phyloP scores from a whole-genome alignment of 805 yeast species.

The Yarrowia yakushimensis region DNA sequence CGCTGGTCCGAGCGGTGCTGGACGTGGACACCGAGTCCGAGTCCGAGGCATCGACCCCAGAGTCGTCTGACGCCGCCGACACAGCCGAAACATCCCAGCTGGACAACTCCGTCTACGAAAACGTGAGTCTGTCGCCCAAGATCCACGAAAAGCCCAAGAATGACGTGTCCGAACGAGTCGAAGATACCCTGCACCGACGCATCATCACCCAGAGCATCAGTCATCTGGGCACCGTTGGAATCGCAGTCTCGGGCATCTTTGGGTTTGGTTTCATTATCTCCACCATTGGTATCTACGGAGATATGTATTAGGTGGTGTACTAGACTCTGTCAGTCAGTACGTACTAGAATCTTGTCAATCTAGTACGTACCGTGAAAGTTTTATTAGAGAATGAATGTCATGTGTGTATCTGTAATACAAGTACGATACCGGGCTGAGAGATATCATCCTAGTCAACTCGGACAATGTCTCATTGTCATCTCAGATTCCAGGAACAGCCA shows the following conservation, averaged over 20 bases:
- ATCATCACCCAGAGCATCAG: conserved; percentile 7
- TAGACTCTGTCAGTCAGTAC: no score
- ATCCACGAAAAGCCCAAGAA: conserved; percentile 6
- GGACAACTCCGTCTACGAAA: conserved; percentile 24
- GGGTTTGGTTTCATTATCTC: conserved; percentile 30
- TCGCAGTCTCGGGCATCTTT: conserved; percentile 24
- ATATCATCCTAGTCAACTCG: no score
- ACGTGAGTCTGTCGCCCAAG: conserved; percentile 1
- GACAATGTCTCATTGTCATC: no score
- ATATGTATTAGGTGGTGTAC: conserved; percentile 28
- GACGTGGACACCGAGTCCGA: conserved; percentile 1
- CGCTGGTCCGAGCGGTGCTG: not conserved
- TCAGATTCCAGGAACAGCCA: no score
- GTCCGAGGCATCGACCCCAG: not conserved
- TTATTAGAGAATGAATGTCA: no score
- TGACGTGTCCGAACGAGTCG: conserved; percentile 15
- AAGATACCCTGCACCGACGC: conserved; percentile 20
- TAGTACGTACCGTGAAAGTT: no score
- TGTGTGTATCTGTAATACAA: no score
- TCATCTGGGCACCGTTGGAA: conserved; percentile 14
- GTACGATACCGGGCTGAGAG: no score
- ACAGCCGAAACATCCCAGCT: not conserved
- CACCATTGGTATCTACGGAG: conserved; percentile 34
- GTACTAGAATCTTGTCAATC: no score
- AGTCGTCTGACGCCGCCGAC: not conserved